Evolutionary conservation across 1,139 yeast genomes (phyloP), one percentile per base, ranked within the genome.

Genomic region (Magnusiomyces tetraspermus): DNA sequence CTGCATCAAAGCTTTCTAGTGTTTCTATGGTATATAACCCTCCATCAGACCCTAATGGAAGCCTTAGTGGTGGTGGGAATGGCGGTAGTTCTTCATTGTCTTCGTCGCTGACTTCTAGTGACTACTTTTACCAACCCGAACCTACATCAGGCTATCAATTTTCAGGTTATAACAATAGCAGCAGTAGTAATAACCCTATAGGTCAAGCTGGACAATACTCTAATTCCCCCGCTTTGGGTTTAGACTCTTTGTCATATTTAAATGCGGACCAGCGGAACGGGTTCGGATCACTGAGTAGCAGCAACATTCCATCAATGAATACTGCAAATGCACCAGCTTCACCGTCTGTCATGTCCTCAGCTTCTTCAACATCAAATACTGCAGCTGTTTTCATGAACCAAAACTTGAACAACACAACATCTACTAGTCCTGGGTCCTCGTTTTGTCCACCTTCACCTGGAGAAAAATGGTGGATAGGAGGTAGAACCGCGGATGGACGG

Each of bases 381-480:
- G 6, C 33, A 5, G 41, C 26, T 15, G 50, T 23, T 19, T 42
- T 26, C 30, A 43, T 33, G n/a, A 60, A 59, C 36, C 49, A 60
- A 22, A 36, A 51, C 56, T 22, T 26, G 55, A 28, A 6, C 38
- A 51, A 41, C 23, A 36, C 37, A 23, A 22, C 8, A 15, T 40
- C 41, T 15, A 43, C 43, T 19, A 50, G 30, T n/a, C 42, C 49
- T 6, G 45, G 47, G 24, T 33, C 53, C 13, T 48, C 44, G 1
- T 48, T 46, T 26, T 31, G 31, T 19, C 47, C 47, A 21, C 51
- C 56, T 4, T 51, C 54, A 11, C 56, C 56, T 4, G 56, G 51
- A 45, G 64, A 61, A 46, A 63, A 63, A 51, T 63, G 67, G 67
- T 65, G 69, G 68, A 64, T 65, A 31, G 68, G 68, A 3, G 67